Evolutionary conservation across 352 stramenopile species (phyloP).

Genomic region (Pythium periplocum): DNA sequence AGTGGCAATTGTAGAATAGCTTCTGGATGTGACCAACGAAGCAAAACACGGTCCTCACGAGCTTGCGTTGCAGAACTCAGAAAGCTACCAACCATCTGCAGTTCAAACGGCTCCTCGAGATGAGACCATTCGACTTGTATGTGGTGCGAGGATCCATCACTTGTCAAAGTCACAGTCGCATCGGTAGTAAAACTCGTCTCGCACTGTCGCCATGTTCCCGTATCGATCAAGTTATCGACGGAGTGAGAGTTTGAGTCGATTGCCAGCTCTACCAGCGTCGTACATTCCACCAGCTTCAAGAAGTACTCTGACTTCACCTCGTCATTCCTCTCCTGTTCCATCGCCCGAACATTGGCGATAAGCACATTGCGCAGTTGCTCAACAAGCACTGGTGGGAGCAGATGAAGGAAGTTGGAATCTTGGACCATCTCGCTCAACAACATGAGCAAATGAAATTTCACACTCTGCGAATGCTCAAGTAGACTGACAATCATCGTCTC

Average conservation of each 20-base stretch:
- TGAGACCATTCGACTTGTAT: no score
- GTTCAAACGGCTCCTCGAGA: no score
- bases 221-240: no score
- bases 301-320: slow-evolving; percentile 49
- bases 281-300: slow-evolving; percentile 52
- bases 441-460: slow-evolving; percentile 35
- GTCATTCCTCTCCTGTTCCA: slow-evolving; percentile 34
- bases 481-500: slow-evolving; percentile 29
- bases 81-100: no score
- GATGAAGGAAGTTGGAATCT: slow-evolving; percentile 27
- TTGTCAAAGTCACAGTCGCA: no score
- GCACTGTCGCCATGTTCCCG: no score
- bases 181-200: no score
- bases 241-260: slow-evolving; percentile 24
- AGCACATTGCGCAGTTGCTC: slow-evolving; percentile 39
- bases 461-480: slow-evolving; percentile 28
- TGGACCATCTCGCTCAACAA: slow-evolving; percentile 37
- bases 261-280: slow-evolving; percentile 47
- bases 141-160: no score
- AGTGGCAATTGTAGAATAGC: no score
- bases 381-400: slow-evolving; percentile 28
- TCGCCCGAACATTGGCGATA: slow-evolving; percentile 42
- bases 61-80: no score
- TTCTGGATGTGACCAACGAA: no score
- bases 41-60: no score